These are phyloP conservation scores for Amphirosellinia nigrospora DNA, from an alignment of 495 filamentous ascomycete genomes.

Conservation along the genomic window DNA sequence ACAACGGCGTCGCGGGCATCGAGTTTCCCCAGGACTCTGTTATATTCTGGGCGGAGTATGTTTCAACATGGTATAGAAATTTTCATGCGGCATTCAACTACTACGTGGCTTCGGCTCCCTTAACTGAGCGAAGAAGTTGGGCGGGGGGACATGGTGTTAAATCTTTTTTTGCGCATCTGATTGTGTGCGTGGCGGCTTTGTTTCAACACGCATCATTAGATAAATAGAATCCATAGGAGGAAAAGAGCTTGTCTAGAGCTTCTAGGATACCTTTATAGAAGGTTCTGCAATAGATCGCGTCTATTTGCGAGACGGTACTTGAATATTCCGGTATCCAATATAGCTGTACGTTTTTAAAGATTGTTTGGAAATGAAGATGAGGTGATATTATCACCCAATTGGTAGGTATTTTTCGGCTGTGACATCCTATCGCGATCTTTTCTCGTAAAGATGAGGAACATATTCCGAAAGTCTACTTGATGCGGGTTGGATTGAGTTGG, in stretches of 20 bases:
- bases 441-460: no score
- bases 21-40: conserved; percentile 36
- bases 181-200: conserved; percentile 15
- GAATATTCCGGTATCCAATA: background rate
- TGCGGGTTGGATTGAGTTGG: background rate
- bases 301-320: background rate
- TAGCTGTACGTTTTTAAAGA: background rate
- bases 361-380: background rate
- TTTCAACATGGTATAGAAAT: conserved; percentile 31
- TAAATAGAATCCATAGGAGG: background rate
- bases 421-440: background rate
- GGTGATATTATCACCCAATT: background rate
- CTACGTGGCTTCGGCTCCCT: conserved; percentile 31
- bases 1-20: conserved; percentile 34
- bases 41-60: conserved; percentile 22
- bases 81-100: conserved; percentile 33
- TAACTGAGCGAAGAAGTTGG: conserved; percentile 29
- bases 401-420: background rate
- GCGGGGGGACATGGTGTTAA: background rate
- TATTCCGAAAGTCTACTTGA: background rate
- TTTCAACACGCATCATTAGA: conserved; percentile 23
- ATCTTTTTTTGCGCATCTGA: background rate
- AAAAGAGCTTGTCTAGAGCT: background rate
- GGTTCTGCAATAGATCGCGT: background rate
- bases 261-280: background rate